These are phyloP conservation scores for Pterocarpus macrocarpus DNA, from an alignment of 306 rosid genomes.

Conservation along the genomic window DNA sequence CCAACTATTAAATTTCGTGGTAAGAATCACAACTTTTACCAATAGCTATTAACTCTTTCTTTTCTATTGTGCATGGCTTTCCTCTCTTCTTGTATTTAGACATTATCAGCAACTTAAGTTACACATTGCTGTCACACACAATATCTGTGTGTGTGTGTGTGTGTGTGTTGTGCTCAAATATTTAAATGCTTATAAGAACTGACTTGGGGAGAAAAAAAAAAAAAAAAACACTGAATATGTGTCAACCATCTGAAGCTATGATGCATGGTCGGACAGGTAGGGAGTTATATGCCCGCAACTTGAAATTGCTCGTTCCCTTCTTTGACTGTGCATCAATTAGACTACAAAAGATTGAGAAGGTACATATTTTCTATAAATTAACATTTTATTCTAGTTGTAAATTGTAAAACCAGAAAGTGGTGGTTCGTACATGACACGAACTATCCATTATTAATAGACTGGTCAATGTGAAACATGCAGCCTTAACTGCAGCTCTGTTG, in stretches of 20 bases:
- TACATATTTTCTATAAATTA: slow-evolving; percentile 42
- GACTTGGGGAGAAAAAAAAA: too few species aligned
- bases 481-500: background rate
- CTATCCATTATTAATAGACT: background rate
- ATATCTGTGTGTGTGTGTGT: background rate
- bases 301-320: slow-evolving; percentile 97
- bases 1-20: slow-evolving; percentile 89
- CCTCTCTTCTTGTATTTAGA: background rate
- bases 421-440: background rate
- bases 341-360: slow-evolving; percentile 79
- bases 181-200: background rate
- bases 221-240: slow-evolving; percentile 27
- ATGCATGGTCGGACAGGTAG: slow-evolving; percentile 65
- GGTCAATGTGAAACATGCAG: background rate
- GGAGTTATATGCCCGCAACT: slow-evolving; percentile 85
- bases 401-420: slow-evolving; percentile 12
- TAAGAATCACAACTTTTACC: slow-evolving; percentile 43
- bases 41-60: background rate
- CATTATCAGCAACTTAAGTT: background rate
- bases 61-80: background rate
- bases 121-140: background rate
- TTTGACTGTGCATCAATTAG: slow-evolving; percentile 77
- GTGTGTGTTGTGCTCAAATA: background rate
- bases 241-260: slow-evolving; percentile 42
- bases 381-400: slow-evolving; percentile 29